Percentiles rank a stretch among this genome's conserved stretches.
phyloP scores from a whole-genome alignment of 1,284 basidiomycete species.

The Melampsora abietis-canadensis region DNA sequence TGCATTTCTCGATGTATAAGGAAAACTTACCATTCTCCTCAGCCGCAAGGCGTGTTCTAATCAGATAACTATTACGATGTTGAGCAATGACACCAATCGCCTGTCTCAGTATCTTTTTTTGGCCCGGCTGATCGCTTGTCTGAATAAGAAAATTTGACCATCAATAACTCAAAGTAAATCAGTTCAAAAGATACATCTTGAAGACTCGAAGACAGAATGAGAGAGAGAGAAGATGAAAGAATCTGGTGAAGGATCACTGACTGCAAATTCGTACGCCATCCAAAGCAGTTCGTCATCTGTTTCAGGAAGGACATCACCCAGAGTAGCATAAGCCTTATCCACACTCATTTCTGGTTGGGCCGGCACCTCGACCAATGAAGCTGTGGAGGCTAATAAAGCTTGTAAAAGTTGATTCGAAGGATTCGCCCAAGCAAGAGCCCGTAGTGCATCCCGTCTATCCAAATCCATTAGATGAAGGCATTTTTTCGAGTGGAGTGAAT shows the following conservation, averaged over 20 bases:
- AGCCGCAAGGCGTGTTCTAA: conserved; percentile 12
- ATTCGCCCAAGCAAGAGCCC: conserved; percentile 20
- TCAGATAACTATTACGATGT: conserved; percentile 30
- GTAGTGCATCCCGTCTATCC: conserved; percentile 17
- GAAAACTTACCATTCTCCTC: conserved; percentile 22
- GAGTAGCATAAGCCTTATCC: conserved; percentile 31
- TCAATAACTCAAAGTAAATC: neutral
- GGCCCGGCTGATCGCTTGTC: conserved; percentile 35
- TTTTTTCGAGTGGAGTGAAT: neutral
- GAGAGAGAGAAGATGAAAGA: neutral
- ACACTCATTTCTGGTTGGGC: conserved; percentile 23
- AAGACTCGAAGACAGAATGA: neutral
- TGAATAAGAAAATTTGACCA: neutral
- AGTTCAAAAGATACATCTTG: neutral
- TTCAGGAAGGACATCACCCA: conserved; percentile 37
- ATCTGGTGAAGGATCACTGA: conserved; percentile 8
- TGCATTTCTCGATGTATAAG: neutral
- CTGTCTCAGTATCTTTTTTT: conserved; percentile 25
- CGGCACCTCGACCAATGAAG: neutral
- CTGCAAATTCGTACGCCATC: conserved; percentile 31
- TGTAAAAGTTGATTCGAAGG: conserved; percentile 25
- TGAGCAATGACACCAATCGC: conserved; percentile 24
- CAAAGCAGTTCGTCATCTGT: conserved; percentile 37
- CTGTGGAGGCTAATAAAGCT: conserved; percentile 18
- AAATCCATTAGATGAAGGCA: neutral